phyloP scores from a whole-genome alignment of 345 rosid genomes.

The Acer yangbiense region DNA sequence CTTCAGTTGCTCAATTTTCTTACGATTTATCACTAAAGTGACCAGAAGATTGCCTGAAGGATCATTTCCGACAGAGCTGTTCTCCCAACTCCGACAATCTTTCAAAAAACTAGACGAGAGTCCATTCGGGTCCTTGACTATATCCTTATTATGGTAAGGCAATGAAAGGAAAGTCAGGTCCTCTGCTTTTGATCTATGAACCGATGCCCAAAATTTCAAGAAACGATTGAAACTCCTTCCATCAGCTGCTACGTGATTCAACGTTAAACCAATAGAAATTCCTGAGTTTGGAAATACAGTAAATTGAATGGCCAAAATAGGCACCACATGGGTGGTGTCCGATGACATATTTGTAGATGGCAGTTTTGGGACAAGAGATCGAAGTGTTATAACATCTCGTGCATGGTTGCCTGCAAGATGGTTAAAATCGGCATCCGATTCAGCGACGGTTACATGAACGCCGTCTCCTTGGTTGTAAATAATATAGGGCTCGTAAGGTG shows the following conservation, averaged over 20 bases:
- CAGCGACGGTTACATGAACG: constrained; percentile 25
- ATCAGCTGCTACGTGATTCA: constrained; percentile 33
- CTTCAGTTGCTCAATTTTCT: constrained; percentile 32
- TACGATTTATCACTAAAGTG: constrained; percentile 27
- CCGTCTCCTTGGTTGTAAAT: too few relatives aligned
- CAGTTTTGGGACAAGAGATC: constrained; percentile 32
- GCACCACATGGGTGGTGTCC: constrained; percentile 13
- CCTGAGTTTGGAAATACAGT: constrained; percentile 41
- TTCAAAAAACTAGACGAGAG: constrained; percentile 24
- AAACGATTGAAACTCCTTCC: constrained; percentile 33
- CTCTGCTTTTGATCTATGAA: constrained; percentile 21
- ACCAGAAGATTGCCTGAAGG: constrained; percentile 31
- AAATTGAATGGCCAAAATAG: constrained; percentile 30
- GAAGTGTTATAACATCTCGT: constrained; percentile 27
- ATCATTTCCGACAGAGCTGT: background rate
- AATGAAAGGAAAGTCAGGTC: background rate
- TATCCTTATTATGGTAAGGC: constrained; percentile 28
- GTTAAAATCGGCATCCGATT: constrained; percentile 38
- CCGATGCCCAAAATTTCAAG: constrained; percentile 40
- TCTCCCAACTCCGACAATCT: constrained; percentile 24
- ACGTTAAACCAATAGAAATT: constrained; percentile 33
- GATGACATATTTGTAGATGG: background rate
- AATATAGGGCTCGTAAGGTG: too few relatives aligned
- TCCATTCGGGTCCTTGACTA: constrained; percentile 36
- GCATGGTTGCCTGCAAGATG: constrained; percentile 17